Base-by-base conservation (phyloP, 2,329 filamentous ascomycete species). In the Talaromyces piceae region DNA sequence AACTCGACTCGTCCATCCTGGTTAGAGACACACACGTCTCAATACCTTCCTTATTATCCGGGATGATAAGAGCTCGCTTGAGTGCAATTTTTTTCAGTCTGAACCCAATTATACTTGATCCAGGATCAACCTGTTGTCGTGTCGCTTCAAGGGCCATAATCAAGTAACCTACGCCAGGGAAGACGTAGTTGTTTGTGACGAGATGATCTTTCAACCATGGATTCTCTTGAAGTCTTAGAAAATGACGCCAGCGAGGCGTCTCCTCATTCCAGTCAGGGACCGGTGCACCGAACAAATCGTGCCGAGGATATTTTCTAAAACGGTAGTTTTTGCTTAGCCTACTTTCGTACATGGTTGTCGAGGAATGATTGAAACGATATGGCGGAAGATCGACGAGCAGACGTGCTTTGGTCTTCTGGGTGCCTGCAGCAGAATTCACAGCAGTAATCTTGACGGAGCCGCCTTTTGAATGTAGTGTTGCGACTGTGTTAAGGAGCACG, bases 191-290 rank as follows among this genome's bases (percentile, higher is more conserved):
- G 8, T 47, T 39, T 1, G 30, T 45, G 7, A 47, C 61, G 51
- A 59, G 47, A 54, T 67, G 61, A 22, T 67, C 59, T 8, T 50
- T 56, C 2, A 67, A 37, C 65, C 65, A 67, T 9, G 65, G 64
- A 7, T 60, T 61, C 41, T 68, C 65, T 4, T 52, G 52, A 12
- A 63, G 45, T 13, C 64, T 54, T 6, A 68, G 47, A 43, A 61
- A 61, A 28, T 66, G 59, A 7, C 64, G 56, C 64, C 64, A 67
- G 30, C 57, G 60, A 0, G 63, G 62, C 7, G 54, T 52, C 31
- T 57, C 52, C 0, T 51, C 46, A 53, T 65, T 60, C 61, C 62
- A 65, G 44, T 66, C 65, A 13, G 56, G 37, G 12, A 63, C 59
- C 3, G 58, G 65, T 3, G 62, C 57, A 28, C 64, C 64, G 18